A percentile compares a stretch with the other conserved stretches of the same genome.
Evolutionary conservation across 2,329 filamentous ascomycete genomes (phyloP).

Genomic region (Botrytis pseudocinerea): DNA sequence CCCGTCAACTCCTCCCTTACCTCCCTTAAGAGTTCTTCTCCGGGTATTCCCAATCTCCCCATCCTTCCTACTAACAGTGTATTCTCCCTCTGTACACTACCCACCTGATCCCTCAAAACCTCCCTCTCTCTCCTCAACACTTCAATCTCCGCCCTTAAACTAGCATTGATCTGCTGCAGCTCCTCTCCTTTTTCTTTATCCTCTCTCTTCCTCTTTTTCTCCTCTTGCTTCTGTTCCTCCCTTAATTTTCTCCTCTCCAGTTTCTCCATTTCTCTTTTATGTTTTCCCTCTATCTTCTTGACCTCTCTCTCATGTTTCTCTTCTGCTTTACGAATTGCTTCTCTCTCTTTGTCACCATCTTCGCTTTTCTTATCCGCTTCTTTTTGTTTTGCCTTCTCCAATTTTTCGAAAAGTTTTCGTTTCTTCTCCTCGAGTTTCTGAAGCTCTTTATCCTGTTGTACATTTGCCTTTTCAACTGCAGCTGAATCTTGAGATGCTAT

Average conservation of each 20-base stretch:
- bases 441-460: slow-evolving; percentile 62
- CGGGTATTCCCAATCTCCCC: slow-evolving; percentile 46
- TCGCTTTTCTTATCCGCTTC: slow-evolving; percentile 46
- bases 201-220: slow-evolving; percentile 50
- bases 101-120: slow-evolving; percentile 55
- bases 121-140: slow-evolving; percentile 57
- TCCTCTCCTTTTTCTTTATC: slow-evolving; percentile 59
- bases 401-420: slow-evolving; percentile 62
- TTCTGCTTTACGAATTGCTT: slow-evolving; percentile 56
- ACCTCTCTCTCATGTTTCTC: slow-evolving; percentile 65
- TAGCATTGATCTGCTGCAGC: slow-evolving; percentile 46
- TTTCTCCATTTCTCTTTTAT: slow-evolving; percentile 62
- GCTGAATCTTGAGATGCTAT: slow-evolving; percentile 46
- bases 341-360: slow-evolving; percentile 53
- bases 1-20: slow-evolving; percentile 31
- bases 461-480: slow-evolving; percentile 34
- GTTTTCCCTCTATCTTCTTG: slow-evolving; percentile 66
- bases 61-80: slow-evolving; percentile 57
- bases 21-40: slow-evolving; percentile 37
- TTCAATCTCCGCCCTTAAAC: slow-evolving; percentile 53
- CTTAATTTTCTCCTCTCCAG: slow-evolving; percentile 62
- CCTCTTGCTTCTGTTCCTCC: slow-evolving; percentile 61
- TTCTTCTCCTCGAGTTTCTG: slow-evolving; percentile 62
- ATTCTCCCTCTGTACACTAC: slow-evolving; percentile 60
- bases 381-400: slow-evolving; percentile 56